phyloP scores from a whole-genome alignment of 1,139 yeast species.

The Saccharomyces pastorianus region DNA sequence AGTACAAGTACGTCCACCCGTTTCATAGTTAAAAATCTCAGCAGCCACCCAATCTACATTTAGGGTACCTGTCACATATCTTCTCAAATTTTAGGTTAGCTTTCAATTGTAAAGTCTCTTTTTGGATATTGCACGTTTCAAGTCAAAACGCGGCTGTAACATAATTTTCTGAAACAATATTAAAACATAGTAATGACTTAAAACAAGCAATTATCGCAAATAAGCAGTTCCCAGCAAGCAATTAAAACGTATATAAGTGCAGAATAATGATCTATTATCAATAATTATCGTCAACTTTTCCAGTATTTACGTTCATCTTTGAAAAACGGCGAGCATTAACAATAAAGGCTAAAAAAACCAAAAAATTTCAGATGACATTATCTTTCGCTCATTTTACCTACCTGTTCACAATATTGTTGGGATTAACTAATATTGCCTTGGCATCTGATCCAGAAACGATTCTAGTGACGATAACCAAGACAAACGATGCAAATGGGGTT shows the following conservation, averaged over 20 bases:
- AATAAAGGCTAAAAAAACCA: background rate
- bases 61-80: background rate
- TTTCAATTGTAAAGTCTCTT: background rate
- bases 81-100: background rate
- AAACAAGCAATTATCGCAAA: background rate
- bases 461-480: background rate
- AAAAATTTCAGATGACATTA: background rate
- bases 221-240: background rate
- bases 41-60: background rate
- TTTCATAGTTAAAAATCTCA: background rate
- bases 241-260: background rate
- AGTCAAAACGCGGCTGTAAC: background rate
- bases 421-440: background rate
- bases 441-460: background rate
- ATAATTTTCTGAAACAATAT: background rate
- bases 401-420: background rate
- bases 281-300: background rate
- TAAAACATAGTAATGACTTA: background rate
- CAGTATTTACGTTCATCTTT: background rate
- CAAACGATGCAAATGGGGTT: constrained; percentile 45
- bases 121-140: background rate
- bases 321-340: background rate
- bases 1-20: background rate
- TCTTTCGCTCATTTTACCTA: background rate
- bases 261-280: background rate